phyloP scores from a whole-genome alignment of 1,139 yeast genomes.

The Kluyveromyces sp. region DNA sequence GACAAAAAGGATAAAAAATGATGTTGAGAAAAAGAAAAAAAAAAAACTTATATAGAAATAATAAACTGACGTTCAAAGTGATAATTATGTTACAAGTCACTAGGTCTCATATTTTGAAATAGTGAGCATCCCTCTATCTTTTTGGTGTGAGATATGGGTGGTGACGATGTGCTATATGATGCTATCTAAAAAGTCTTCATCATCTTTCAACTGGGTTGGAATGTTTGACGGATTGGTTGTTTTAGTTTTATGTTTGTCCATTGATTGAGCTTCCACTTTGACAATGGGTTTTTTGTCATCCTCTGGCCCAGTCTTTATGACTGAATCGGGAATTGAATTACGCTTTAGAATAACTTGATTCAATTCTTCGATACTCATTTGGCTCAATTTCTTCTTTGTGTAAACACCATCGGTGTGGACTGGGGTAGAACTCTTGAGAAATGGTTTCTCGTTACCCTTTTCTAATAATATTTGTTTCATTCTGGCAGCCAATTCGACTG shows the following conservation, averaged over 20 bases:
- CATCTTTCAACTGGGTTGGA: conserved; percentile 18
- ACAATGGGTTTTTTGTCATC: not conserved
- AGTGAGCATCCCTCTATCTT: not conserved
- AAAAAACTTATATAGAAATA: not conserved
- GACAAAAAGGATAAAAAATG: not conserved
- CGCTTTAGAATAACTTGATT: not conserved
- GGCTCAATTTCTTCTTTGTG: not conserved
- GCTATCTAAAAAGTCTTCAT: conserved; percentile 25
- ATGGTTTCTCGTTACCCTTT: conserved; percentile 2
- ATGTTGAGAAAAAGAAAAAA: not conserved
- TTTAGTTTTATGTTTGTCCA: not conserved
- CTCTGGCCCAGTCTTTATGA: not conserved
- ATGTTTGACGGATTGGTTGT: conserved; percentile 8
- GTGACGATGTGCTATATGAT: conserved; percentile 9
- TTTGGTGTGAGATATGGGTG: not conserved
- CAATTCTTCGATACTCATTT: not conserved
- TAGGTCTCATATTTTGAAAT: not conserved
- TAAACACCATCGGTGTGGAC: not conserved
- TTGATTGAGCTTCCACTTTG: not conserved
- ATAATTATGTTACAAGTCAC: not conserved
- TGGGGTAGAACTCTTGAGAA: not conserved
- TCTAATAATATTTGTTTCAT: conserved; percentile 9
- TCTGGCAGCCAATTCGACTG: conserved; percentile 10
- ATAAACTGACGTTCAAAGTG: not conserved
- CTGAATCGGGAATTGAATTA: not conserved